Evolutionary conservation across 345 rosid species (phyloP), one percentile per base, ranked within the genome.

Genomic region (Litchi chinensis): DNA sequence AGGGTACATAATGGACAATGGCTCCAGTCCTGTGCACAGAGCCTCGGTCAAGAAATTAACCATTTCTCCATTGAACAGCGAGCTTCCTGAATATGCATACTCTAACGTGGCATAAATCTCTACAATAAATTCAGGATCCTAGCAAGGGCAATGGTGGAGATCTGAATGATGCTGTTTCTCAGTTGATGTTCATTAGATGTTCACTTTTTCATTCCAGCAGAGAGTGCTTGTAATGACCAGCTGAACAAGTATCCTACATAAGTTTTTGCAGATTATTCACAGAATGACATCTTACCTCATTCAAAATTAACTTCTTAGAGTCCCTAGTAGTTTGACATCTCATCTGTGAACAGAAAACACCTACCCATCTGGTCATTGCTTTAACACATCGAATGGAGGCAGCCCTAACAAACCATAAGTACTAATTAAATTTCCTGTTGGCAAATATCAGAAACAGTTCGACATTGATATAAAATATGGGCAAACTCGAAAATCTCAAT

Each of bases 331-430:
- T 62, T 50, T 52, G n/a, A 70, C 22, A 26, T 44, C 65, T 71
- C 77, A 79, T 73, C 65, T 74, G 67, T 64, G 75, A 77, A 40
- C 24, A 18, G 69, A 70, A 57, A 71, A 8, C 5, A 1, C 10
- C 52, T 70, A 81, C 32, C 78, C 74, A 75, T 40, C 82, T 68
- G 76, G 70, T 84, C 83, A 77, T 65, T 82, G 83, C 84, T 84
- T 85, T 65, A 75, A 69, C 66, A 71, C 70, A 7, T 83, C 76
- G 40, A 48, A 73, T 63, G 79, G 84, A 80, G 68, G 77, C 80
- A 81, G 90, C 52, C 89, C 90, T 87, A 60, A 70, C 37, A 84
- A 68, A 76, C 73, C 57, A 70, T 18, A 65, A 57, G 40, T 28
- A 60, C 52, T 13, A 13, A 40, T 24, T 74, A 73, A 63, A 78